These are phyloP conservation scores for Akanthomyces muscarius DNA, from an alignment of 2,329 filamentous ascomycete species.

Conservation along the genomic window DNA sequence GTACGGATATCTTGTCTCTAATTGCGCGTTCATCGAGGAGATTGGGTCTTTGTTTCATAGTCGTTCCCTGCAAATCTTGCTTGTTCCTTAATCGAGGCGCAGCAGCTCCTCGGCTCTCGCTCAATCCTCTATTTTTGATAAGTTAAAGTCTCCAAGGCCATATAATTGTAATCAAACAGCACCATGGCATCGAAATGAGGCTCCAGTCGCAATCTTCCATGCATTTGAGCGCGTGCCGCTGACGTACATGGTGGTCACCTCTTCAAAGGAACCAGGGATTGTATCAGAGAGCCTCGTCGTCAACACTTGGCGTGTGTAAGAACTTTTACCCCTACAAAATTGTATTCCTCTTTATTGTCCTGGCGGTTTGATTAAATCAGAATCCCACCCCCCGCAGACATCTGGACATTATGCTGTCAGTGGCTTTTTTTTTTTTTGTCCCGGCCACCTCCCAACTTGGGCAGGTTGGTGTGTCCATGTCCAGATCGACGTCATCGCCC, in stretches of 20 bases:
- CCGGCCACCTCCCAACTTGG: neutral
- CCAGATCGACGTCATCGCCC: slow-evolving; percentile 4
- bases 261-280: neutral
- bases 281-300: neutral
- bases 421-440: slow-evolving; percentile 1
- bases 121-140: neutral
- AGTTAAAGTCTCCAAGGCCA: no score
- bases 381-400: neutral
- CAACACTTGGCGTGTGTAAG: no score
- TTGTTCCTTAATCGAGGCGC: neutral
- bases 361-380: neutral
- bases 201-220: neutral
- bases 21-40: neutral
- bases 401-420: neutral
- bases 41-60: neutral
- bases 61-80: neutral
- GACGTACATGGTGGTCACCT: neutral
- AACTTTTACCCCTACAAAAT: no score
- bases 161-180: neutral
- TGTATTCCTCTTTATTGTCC: no score
- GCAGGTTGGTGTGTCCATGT: neutral
- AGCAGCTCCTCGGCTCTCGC: slow-evolving; percentile 2
- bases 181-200: neutral
- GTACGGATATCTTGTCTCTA: neutral
- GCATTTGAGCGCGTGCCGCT: neutral